Conservation (phyloP, 495 filamentous ascomycete species). For the Aspergillus incahuasiensis region DNA sequence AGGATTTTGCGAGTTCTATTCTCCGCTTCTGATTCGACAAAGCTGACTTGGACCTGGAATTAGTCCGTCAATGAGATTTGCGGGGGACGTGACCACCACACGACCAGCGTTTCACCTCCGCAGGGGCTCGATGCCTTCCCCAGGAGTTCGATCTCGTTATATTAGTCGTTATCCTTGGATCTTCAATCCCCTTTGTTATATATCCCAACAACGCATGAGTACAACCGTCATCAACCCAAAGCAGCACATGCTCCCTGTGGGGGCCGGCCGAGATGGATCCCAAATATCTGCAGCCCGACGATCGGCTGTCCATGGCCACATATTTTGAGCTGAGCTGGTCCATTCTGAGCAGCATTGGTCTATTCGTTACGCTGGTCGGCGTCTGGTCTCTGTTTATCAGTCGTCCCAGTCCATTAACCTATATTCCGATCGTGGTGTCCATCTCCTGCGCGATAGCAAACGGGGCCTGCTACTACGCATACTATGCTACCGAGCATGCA, state of each 20-base stretch:
- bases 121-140: background rate
- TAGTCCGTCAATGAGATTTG: conserved; percentile 1
- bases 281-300: background rate
- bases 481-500: conserved; percentile 23
- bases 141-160: background rate
- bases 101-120: conserved; percentile 4
- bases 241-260: background rate
- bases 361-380: conserved; percentile 25
- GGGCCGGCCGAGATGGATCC: background rate
- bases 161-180: background rate
- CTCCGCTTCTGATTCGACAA: background rate
- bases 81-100: background rate
- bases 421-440: conserved; percentile 29
- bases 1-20: background rate
- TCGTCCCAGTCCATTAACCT: conserved; percentile 19
- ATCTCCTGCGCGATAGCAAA: conserved; percentile 27
- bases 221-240: background rate
- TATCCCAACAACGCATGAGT: background rate
- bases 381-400: conserved; percentile 26
- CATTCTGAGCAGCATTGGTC: conserved; percentile 31
- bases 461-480: conserved; percentile 34
- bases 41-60: background rate
- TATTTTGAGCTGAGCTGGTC: conserved; percentile 35
- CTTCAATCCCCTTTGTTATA: background rate
- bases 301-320: background rate